Conservation (phyloP, 305 asterid species). For the Ajuga reptans region DNA sequence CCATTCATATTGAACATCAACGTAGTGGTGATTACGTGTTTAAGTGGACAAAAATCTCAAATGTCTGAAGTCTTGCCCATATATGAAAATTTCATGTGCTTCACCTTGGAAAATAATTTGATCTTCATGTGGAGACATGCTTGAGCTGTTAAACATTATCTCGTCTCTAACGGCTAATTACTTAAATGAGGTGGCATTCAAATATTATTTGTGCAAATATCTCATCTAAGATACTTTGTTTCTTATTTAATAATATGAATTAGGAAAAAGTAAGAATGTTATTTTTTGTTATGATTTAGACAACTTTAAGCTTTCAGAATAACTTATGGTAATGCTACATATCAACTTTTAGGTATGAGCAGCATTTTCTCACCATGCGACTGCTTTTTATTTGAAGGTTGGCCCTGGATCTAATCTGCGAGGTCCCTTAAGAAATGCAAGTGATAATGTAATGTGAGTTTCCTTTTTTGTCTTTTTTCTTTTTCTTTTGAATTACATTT, state of each 20-base stretch:
- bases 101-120: neutral
- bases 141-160: slow-evolving; percentile 4
- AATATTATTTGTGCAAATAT: slow-evolving; percentile 7
- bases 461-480: neutral
- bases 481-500: neutral
- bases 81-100: neutral
- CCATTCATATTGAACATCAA: neutral
- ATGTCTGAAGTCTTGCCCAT: neutral
- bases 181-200: slow-evolving; percentile 15
- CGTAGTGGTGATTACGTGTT: neutral
- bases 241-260: slow-evolving; percentile 3
- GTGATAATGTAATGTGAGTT: slow-evolving; percentile 49
- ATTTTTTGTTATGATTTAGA: neutral
- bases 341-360: slow-evolving; percentile 7
- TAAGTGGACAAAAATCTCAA: neutral
- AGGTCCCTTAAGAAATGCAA: slow-evolving; percentile 60
- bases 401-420: slow-evolving; percentile 78
- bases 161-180: slow-evolving; percentile 5
- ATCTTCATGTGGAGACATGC: neutral
- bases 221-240: neutral
- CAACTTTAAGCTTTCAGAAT: neutral
- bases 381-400: slow-evolving; percentile 44
- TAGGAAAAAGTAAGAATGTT: neutral
- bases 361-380: slow-evolving; percentile 19
- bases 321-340: slow-evolving; percentile 11